phyloP scores from a whole-genome alignment of 2,329 filamentous ascomycete genomes.

The Botrytis elliptica region DNA sequence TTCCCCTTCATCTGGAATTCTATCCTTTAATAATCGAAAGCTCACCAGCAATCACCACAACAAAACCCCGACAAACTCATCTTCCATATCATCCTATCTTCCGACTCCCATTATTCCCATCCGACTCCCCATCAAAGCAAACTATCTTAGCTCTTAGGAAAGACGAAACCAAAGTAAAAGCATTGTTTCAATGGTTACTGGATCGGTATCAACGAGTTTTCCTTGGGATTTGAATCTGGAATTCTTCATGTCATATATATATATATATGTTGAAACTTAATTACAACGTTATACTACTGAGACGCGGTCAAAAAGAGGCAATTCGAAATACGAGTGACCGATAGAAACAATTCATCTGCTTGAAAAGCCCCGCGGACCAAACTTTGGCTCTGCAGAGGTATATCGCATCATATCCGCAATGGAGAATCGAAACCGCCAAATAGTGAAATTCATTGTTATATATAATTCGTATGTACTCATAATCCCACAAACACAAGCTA shows the following conservation, averaged over 20 bases:
- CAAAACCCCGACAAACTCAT: neutral
- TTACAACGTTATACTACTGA: too few relatives aligned
- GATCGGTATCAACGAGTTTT: neutral
- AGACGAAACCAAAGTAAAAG: accelerated
- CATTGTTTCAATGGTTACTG: neutral
- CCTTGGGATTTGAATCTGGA: neutral
- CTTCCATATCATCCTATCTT: neutral
- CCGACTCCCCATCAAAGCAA: neutral
- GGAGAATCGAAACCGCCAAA: neutral
- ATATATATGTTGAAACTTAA: neutral
- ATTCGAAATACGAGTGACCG: neutral
- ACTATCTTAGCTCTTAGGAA: neutral
- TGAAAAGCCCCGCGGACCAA: neutral
- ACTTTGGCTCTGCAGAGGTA: neutral
- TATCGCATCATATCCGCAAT: neutral
- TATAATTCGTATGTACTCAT: neutral
- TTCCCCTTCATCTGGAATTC: too few relatives aligned
- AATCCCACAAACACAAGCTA: neutral
- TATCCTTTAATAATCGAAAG: neutral
- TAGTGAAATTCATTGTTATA: neutral
- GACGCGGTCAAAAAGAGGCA: neutral
- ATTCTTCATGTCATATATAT: neutral
- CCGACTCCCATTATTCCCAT: too few relatives aligned
- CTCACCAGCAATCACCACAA: neutral
- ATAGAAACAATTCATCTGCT: neutral